phyloP scores from a whole-genome alignment of 495 filamentous ascomycete genomes.

The Tuber brumale region DNA sequence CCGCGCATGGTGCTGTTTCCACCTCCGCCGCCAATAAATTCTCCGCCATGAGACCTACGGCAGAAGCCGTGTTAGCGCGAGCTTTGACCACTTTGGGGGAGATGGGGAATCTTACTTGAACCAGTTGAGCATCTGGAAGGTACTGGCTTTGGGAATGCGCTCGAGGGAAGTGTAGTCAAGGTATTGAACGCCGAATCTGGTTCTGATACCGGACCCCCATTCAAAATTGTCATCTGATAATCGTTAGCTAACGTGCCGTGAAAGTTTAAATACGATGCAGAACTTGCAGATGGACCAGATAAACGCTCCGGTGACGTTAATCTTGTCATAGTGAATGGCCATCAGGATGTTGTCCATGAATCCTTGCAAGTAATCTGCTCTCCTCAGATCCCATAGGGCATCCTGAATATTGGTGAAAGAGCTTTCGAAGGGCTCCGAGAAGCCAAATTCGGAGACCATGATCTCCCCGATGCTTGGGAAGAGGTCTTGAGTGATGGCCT shows the following conservation, averaged over 20 bases:
- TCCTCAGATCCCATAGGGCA: conserved; percentile 44
- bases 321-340: conserved; percentile 41
- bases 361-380: conserved; percentile 45
- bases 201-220: conserved; percentile 42
- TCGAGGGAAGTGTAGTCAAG: conserved; percentile 45
- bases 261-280: not conserved
- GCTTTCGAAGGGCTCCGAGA: conserved; percentile 47
- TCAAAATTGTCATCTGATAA: conserved; percentile 46
- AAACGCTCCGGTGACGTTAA: conserved; percentile 47
- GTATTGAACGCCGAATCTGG: conserved; percentile 47
- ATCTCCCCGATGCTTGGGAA: conserved; percentile 45
- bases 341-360: conserved; percentile 46
- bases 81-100: not conserved
- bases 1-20: conserved; percentile 11
- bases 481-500: conserved; percentile 45
- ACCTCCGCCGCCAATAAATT: conserved; percentile 15
- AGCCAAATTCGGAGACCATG: conserved; percentile 48
- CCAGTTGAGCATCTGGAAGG: conserved; percentile 48
- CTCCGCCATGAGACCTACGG: conserved; percentile 14
- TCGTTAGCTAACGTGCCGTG: conserved; percentile 13
- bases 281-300: conserved; percentile 45
- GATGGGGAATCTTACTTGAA: conserved; percentile 37
- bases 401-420: conserved; percentile 40
- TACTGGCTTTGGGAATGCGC: conserved; percentile 45
- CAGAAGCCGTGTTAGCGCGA: not conserved